Evolutionary conservation across 805 yeast species (phyloP).

Genomic region (Yarrowia bubula): DNA sequence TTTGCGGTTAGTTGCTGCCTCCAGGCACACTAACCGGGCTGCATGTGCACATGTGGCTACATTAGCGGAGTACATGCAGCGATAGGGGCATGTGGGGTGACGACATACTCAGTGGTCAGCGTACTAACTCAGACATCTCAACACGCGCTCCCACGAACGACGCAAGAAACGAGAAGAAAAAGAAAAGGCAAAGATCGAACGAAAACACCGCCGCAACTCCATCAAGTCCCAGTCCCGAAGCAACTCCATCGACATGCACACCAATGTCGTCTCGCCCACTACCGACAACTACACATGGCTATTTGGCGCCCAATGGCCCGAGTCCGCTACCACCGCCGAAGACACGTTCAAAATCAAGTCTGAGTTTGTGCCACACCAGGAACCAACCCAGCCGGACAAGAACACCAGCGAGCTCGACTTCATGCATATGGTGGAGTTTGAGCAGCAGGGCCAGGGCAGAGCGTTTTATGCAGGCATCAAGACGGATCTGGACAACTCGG

Average conservation of each 20-base stretch:
- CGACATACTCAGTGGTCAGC: too few relatives aligned
- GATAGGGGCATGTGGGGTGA: too few relatives aligned
- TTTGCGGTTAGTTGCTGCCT: too few relatives aligned
- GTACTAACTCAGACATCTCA: conserved; percentile 12
- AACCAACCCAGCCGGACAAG: not conserved
- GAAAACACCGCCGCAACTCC: conserved; percentile 22
- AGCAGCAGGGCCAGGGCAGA: conserved; percentile 20
- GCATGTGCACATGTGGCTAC: too few relatives aligned
- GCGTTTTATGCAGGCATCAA: conserved; percentile 17
- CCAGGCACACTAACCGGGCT: too few relatives aligned
- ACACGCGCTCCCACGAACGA: conserved; percentile 16
- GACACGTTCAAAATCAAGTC: conserved; percentile 23
- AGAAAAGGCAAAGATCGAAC: conserved; percentile 1
- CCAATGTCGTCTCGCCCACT: conserved; percentile 6
- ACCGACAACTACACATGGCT: conserved; percentile 24
- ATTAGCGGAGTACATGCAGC: too few relatives aligned
- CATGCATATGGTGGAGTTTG: conserved; percentile 25
- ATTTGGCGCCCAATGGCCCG: conserved; percentile 24
- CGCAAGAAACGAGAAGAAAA: conserved; percentile 21
- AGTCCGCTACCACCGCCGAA: conserved; percentile 8
- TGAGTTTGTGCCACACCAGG: conserved; percentile 12
- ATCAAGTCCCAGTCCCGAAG: conserved; percentile 12
- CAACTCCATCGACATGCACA: conserved; percentile 8
- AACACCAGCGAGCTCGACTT: conserved; percentile 13
- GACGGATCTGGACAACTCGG: conserved; percentile 23